Base-by-base conservation (phyloP, 352 stramenopile species). In the Phytophthora nicotianae region DNA sequence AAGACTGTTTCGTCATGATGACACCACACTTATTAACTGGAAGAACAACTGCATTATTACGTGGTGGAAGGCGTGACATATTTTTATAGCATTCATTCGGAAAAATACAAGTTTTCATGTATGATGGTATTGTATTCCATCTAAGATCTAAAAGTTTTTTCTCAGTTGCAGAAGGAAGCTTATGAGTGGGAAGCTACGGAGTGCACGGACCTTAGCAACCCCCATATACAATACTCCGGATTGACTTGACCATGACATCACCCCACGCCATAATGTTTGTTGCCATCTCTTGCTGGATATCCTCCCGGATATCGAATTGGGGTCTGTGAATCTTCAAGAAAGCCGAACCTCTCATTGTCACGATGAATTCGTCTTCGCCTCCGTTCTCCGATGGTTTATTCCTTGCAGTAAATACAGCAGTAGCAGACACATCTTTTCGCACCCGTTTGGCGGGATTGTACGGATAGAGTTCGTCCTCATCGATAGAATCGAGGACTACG, bases 391-490 rank as follows among this genome's bases (percentile, higher is more conserved):
- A 24, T 14, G 19, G 16, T 5, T 38, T 64, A 8, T 19, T n/a
- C 14, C 19, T 17, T 19, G 23, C 48, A 2, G 59, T 66, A 21
- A 72, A 43, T 9, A 62, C 35, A 19, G 51, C 35, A n/a, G 72
- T 65, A n/a, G 69, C 72, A 1, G 60, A 68, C 33, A 79, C 53
- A 42, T 77, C 73, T 23, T 74, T 73, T 13, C 74, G 76, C 16
- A 83, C 33, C 14, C 60, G 63, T 23, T 62, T 35, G 10, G 49
- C 27, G 3, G 68, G 46, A 0, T 48, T 60, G 33, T 86, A 83
- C 47, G 74, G 71, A 46, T 79, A 77, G 14, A 72, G n/a, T 9
- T 68, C 67, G 52, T 85, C 75, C 3, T 62, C 52, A 38, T 85
- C 68, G 21, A 79, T 60, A 38, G 50, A 79, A 42, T 82, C 73